These are phyloP conservation scores for Cyberlindnera xylosilytica DNA, from an alignment of 805 yeast species.

Conservation along the genomic window DNA sequence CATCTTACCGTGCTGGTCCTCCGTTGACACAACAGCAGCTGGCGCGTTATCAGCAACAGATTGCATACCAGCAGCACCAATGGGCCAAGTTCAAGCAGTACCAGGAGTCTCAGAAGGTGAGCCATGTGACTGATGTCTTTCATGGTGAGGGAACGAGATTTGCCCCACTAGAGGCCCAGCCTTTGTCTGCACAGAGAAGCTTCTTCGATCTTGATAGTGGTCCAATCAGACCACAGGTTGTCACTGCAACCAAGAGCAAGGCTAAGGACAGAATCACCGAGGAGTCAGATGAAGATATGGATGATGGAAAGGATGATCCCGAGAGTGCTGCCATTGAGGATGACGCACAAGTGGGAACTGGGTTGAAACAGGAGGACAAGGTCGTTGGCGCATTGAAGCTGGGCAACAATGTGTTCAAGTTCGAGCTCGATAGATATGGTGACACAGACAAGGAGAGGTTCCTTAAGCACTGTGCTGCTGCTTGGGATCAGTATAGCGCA, in stretches of 20 bases:
- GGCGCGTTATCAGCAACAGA: conserved; percentile 25
- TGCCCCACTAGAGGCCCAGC: conserved; percentile 51
- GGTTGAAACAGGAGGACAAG: conserved; percentile 8
- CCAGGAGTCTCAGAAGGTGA: conserved; percentile 21
- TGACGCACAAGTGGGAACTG: conserved; percentile 27
- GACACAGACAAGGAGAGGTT: conserved; percentile 28
- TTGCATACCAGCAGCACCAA: conserved; percentile 26
- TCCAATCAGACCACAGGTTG: conserved; percentile 17
- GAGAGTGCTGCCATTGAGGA: conserved; percentile 36
- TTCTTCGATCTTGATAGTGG: conserved; percentile 30
- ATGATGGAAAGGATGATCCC: conserved; percentile 26
- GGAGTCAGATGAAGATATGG: conserved; percentile 16
- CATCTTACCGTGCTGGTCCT: conserved; percentile 12
- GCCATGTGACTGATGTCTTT: conserved; percentile 47
- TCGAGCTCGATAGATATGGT: conserved; percentile 20
- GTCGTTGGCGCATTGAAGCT: conserved; percentile 21
- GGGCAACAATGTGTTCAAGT: conserved; percentile 23
- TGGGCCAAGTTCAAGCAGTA: conserved; percentile 27
- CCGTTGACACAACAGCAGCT: conserved; percentile 25
- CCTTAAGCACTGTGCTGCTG: conserved; percentile 32
- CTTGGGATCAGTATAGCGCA: conserved; percentile 31
- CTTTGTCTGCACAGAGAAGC: conserved; percentile 46
- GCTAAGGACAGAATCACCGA: conserved; percentile 14
- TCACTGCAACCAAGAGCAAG: conserved; percentile 1
- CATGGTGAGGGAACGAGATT: conserved; percentile 41